A percentile compares a stretch with the other conserved stretches of the same genome.
These are phyloP conservation scores for Calonectria pseudoturangicola DNA, from an alignment of 2,329 filamentous ascomycete genomes.

Conservation along the genomic window DNA sequence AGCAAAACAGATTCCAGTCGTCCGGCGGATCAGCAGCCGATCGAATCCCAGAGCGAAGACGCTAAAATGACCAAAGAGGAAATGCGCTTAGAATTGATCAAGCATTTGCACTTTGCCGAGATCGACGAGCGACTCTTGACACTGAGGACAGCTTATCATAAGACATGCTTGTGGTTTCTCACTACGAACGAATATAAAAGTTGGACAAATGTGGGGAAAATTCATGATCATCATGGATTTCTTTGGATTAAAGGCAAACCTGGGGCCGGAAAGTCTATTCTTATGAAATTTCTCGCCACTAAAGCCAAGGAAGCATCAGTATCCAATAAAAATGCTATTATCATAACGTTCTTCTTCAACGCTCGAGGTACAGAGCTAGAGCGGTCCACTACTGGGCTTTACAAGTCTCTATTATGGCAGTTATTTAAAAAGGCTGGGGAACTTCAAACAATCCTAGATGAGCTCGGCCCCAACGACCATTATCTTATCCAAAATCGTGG, in stretches of 20 bases:
- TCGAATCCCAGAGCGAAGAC: background rate
- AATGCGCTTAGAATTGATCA: no score
- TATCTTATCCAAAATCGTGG: background rate
- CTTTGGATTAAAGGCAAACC: slow-evolving; percentile 68
- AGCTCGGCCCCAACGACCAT: background rate
- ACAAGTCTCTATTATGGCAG: slow-evolving; percentile 68
- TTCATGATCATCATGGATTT: slow-evolving; percentile 55
- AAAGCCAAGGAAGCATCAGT: background rate
- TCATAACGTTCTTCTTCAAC: slow-evolving; percentile 70
- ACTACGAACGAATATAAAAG: background rate
- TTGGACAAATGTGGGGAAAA: background rate
- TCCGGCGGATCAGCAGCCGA: background rate
- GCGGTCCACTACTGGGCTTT: slow-evolving; percentile 67
- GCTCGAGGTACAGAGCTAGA: slow-evolving; percentile 66
- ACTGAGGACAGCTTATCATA: background rate
- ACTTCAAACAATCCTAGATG: background rate
- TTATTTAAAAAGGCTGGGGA: slow-evolving; percentile 59
- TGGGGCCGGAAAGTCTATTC: slow-evolving; percentile 65
- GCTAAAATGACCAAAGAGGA: no score
- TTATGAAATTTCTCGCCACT: slow-evolving; percentile 63
- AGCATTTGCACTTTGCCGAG: background rate
- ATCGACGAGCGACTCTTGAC: background rate
- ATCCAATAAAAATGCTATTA: slow-evolving; percentile 31
- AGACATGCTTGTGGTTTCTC: background rate
- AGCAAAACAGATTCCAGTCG: background rate